These are phyloP conservation scores for Dunaliella primolecta DNA, from an alignment of 139 green algal genomes.

Conservation along the genomic window DNA sequence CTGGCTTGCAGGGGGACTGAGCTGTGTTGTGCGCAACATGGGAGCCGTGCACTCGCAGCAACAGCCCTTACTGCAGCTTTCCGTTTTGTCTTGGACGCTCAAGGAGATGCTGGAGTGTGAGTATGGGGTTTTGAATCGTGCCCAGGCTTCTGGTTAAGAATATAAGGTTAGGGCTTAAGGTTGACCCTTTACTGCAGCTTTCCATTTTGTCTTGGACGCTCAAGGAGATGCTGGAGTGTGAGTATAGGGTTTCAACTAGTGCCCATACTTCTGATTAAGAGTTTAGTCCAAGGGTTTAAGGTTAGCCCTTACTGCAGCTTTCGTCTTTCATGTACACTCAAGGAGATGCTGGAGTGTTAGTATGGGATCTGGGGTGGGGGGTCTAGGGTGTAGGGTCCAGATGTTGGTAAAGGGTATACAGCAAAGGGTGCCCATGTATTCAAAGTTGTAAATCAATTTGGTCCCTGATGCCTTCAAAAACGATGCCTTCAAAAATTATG, in stretches of 20 bases:
- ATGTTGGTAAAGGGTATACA: no score
- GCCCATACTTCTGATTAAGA: constrained; percentile 17
- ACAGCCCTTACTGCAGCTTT: constrained; percentile 19
- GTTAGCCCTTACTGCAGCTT: constrained; percentile 25
- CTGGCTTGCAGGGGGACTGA: background rate
- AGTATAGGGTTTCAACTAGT: background rate
- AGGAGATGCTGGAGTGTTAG: constrained; percentile 22
- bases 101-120: constrained; percentile 22
- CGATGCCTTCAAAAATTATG: no score
- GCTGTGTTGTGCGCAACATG: constrained; percentile 1
- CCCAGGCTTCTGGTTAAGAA: constrained; percentile 17
- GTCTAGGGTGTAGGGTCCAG: no score
- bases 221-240: constrained; percentile 22
- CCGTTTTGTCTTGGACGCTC: constrained; percentile 16
- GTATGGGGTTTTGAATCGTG: background rate
- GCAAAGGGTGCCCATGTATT: no score
- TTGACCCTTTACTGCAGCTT: constrained; percentile 24
- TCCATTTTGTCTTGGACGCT: constrained; percentile 17
- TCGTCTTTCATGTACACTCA: constrained; percentile 16
- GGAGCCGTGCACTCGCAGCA: constrained; percentile 15
- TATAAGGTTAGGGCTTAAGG: no score
- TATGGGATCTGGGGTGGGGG: no score
- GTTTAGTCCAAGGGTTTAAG: no score
- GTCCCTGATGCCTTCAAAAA: no score
- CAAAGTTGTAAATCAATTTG: no score